These are phyloP conservation scores for Cladorrhinum sp. DNA, from an alignment of 2,329 filamentous ascomycete species.

Conservation along the genomic window DNA sequence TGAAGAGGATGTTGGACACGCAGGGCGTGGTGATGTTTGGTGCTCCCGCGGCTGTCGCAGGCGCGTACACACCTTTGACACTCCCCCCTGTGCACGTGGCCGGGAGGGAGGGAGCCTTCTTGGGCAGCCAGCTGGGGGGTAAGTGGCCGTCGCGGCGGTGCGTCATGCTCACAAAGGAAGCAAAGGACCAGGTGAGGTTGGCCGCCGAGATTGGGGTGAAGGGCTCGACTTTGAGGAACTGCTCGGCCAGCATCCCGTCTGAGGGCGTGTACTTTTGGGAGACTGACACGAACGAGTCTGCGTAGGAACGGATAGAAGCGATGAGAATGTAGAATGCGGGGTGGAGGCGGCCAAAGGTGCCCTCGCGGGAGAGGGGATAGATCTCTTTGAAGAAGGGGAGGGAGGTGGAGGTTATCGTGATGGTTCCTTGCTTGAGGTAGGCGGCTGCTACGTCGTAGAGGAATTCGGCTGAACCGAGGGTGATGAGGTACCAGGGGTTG, in stretches of 20 bases:
- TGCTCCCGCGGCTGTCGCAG: slow-evolving; percentile 36
- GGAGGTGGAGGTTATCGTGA: slow-evolving; percentile 62
- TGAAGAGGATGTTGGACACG: slow-evolving; percentile 41
- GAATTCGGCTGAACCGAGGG: slow-evolving; percentile 72
- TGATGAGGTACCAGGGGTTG: slow-evolving; percentile 78
- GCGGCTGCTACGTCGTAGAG: slow-evolving; percentile 72
- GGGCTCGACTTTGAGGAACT: slow-evolving; percentile 42
- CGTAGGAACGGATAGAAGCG: slow-evolving; percentile 53
- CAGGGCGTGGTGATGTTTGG: slow-evolving; percentile 33
- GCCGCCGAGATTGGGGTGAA: slow-evolving; percentile 42
- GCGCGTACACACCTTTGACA: slow-evolving; percentile 32
- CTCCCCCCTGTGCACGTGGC: slow-evolving; percentile 29
- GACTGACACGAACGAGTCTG: slow-evolving; percentile 58
- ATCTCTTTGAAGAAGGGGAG: slow-evolving; percentile 69
- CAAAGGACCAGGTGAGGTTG: slow-evolving; percentile 53
- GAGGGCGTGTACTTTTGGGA: slow-evolving; percentile 60
- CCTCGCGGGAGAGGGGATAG: slow-evolving; percentile 52
- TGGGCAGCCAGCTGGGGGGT: slow-evolving; percentile 31
- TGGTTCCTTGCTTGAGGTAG: slow-evolving; percentile 60
- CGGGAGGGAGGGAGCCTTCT: slow-evolving; percentile 27
- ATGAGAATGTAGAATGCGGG: slow-evolving; percentile 48
- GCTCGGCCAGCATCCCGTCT: slow-evolving; percentile 59
- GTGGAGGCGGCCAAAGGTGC: slow-evolving; percentile 49
- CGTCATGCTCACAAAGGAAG: slow-evolving; percentile 46
- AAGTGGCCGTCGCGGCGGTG: slow-evolving; percentile 38